phyloP scores from a whole-genome alignment of 208 protist species.

The Trypanosoma platydactyli region DNA sequence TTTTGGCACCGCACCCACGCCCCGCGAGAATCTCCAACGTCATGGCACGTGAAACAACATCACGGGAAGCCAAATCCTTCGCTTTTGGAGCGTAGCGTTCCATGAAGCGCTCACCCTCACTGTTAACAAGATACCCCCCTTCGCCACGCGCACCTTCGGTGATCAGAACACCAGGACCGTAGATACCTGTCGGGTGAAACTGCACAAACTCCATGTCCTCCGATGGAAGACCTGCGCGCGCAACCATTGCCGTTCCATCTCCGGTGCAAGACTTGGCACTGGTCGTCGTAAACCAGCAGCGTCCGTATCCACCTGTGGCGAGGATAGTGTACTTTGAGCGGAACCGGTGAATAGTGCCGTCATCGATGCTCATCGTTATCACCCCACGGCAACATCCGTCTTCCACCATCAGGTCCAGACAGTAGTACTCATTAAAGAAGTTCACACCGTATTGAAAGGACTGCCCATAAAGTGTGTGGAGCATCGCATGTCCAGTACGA shows the following conservation, averaged over 20 bases:
- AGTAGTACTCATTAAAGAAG: conserved; percentile 99
- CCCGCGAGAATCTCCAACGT: conserved; percentile 98
- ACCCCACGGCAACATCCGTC: conserved; percentile 95
- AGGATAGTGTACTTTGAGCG: conserved; percentile 96
- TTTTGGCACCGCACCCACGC: conserved; percentile 92
- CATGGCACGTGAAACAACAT: conserved; percentile 99
- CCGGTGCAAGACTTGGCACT: conserved; percentile 99
- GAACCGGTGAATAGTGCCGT: conserved; percentile 98
- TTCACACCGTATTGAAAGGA: conserved; percentile 95
- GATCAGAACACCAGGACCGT: conserved; percentile 98
- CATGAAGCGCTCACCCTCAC: conserved; percentile 98
- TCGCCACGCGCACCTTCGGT: conserved; percentile 97
- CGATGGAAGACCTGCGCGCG: conserved; percentile 96
- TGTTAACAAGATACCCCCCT: conserved; percentile 98
- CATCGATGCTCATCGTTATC: conserved; percentile 97
- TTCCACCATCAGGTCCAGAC: conserved; percentile 99
- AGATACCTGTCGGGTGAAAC: conserved; percentile 99
- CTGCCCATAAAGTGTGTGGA: conserved; percentile 99
- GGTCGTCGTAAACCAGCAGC: conserved; percentile 97
- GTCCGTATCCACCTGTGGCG: conserved; percentile 98
- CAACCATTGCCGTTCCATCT: conserved; percentile 98
- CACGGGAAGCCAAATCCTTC: conserved; percentile 98
- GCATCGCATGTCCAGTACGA: conserved; percentile 98
- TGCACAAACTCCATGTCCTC: conserved; percentile 99
- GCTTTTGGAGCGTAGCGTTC: conserved; percentile 98